Evolutionary conservation across 331 rosid genomes (phyloP).

Genomic region (Telfairia occidentalis): DNA sequence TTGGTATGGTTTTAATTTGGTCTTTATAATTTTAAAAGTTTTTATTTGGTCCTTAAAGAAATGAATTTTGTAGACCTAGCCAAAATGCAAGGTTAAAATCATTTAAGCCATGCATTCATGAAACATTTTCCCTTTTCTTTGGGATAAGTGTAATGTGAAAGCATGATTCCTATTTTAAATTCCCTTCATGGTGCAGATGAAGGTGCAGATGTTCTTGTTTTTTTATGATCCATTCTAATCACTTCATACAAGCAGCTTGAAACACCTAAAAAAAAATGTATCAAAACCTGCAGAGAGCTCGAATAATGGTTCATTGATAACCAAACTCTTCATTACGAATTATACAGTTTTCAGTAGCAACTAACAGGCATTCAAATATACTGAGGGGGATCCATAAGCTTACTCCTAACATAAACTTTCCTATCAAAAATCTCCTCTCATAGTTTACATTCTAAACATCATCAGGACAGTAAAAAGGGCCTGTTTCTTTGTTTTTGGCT

Average conservation of each 20-base stretch:
- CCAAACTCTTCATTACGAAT: neutral
- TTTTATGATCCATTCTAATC: neutral
- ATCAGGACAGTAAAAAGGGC: constrained; percentile 12
- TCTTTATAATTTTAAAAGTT: no score
- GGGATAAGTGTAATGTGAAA: neutral
- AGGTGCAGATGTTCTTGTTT: neutral
- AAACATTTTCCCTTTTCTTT: neutral
- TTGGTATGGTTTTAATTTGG: no score
- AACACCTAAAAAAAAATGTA: neutral
- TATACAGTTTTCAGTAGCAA: constrained; percentile 1
- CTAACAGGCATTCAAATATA: constrained; percentile 1
- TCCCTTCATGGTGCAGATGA: neutral
- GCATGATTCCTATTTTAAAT: neutral
- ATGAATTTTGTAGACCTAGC: neutral
- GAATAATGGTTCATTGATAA: neutral
- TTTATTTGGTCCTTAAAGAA: no score
- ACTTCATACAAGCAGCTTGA: neutral
- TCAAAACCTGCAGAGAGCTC: neutral
- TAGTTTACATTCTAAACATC: constrained; percentile 14
- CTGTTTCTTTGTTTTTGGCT: neutral
- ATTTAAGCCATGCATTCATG: neutral
- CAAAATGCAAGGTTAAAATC: neutral
- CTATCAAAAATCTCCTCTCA: constrained; percentile 13
- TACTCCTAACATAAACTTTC: constrained; percentile 12
- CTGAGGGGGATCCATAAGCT: constrained; percentile 5